Evolutionary conservation across 176 grass and related monocot species (phyloP).

Genomic region (Puya raimondii): DNA sequence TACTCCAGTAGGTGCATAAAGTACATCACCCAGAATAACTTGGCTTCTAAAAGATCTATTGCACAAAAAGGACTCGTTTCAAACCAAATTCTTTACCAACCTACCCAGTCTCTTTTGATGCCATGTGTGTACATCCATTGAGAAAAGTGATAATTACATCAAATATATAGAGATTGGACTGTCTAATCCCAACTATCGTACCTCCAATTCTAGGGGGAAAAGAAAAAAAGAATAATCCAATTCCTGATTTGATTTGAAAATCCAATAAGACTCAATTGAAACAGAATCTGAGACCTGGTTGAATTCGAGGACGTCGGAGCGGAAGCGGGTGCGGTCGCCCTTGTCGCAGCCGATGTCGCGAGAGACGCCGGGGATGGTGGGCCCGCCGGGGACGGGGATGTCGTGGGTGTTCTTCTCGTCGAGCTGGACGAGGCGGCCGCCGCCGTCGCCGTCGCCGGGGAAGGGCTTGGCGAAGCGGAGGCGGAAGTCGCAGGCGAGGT

Average conservation of each 20-base stretch:
- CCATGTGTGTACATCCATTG: too few relatives aligned
- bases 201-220: too few relatives aligned
- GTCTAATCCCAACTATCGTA: too few relatives aligned
- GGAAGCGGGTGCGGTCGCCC: constrained; percentile 84
- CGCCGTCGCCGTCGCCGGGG: constrained; percentile 9
- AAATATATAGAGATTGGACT: too few relatives aligned
- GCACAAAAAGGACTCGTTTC: too few relatives aligned
- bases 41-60: too few relatives aligned
- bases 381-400: constrained; percentile 62
- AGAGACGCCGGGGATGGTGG: constrained; percentile 44
- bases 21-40: too few relatives aligned
- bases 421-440: constrained; percentile 60
- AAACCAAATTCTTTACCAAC: too few relatives aligned
- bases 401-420: constrained; percentile 48
- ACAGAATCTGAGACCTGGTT: constrained; percentile 48
- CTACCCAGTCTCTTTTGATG: too few relatives aligned
- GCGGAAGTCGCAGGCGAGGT: constrained; percentile 82
- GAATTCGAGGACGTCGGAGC: constrained; percentile 91
- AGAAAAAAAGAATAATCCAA: too few relatives aligned
- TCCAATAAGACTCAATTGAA: background rate
- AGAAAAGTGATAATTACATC: too few relatives aligned
- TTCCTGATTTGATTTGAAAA: background rate
- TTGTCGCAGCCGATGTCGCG: constrained; percentile 79
- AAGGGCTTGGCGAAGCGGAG: constrained; percentile 64
- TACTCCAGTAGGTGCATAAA: too few relatives aligned